Percentiles rank a stretch among this genome's conserved stretches.
These are phyloP conservation scores for Apiospora koreana DNA, from an alignment of 2,329 filamentous ascomycete genomes.

Conservation along the genomic window DNA sequence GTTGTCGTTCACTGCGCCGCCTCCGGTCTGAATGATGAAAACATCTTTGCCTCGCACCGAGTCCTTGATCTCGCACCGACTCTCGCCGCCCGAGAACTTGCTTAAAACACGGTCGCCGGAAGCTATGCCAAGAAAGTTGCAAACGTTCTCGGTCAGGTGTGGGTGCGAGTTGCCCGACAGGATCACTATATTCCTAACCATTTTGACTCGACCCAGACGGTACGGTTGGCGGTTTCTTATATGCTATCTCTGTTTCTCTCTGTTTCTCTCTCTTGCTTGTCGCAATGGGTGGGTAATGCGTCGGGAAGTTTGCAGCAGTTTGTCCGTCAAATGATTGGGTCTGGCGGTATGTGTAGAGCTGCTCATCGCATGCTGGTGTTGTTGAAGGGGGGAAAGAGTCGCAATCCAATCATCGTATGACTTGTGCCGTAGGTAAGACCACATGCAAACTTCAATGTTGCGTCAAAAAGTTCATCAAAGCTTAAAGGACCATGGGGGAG, in stretches of 20 bases:
- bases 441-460: background rate
- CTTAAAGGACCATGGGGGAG: background rate
- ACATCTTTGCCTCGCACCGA: slow-evolving; percentile 98
- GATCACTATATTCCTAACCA: slow-evolving; percentile 95
- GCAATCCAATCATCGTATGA: background rate
- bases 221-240: background rate
- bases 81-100: slow-evolving; percentile 96
- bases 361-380: background rate
- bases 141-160: slow-evolving; percentile 81
- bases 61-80: slow-evolving; percentile 92
- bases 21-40: slow-evolving; percentile 95
- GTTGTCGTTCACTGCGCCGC: slow-evolving; percentile 92
- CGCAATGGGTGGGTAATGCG: background rate
- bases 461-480: background rate
- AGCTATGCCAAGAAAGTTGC: slow-evolving; percentile 85
- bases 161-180: slow-evolving; percentile 94
- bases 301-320: background rate
- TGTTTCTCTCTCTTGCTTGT: background rate
- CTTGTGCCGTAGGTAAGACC: background rate
- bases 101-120: slow-evolving; percentile 78
- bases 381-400: background rate
- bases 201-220: slow-evolving; percentile 38
- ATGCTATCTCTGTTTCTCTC: too few species aligned
- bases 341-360: background rate
- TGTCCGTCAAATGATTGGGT: background rate